A percentile compares a stretch with the other conserved stretches of the same genome.
phyloP scores from a whole-genome alignment of 352 stramenopile species.

The Plasmopara muralis region DNA sequence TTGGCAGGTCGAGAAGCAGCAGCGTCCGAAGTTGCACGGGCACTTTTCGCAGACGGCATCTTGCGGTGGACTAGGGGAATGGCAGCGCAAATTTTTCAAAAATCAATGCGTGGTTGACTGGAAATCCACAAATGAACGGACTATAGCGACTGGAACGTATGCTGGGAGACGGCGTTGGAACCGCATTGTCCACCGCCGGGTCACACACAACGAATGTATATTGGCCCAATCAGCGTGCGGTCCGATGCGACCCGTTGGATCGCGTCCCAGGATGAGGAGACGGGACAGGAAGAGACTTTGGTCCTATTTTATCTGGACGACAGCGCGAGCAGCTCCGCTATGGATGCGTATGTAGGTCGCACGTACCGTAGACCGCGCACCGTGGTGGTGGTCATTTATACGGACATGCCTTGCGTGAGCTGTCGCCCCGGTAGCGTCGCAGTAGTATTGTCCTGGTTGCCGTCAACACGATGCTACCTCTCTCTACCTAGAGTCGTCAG shows the following conservation, averaged over 20 bases:
- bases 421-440: conserved; percentile 5
- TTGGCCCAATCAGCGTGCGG: conserved; percentile 13
- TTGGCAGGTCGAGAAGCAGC: conserved; percentile 7
- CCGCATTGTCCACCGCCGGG: conserved; percentile 12
- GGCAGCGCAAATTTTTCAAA: conserved; percentile 10
- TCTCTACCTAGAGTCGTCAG: background rate
- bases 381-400: no score
- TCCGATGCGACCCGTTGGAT: conserved; percentile 14
- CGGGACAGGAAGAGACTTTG: conserved; percentile 23
- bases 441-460: background rate
- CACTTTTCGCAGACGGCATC: conserved; percentile 22
- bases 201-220: conserved; percentile 16
- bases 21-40: conserved; percentile 13
- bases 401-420: no score
- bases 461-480: background rate
- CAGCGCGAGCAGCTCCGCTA: conserved; percentile 8
- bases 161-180: conserved; percentile 6
- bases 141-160: conserved; percentile 10
- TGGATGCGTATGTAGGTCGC: conserved; percentile 1
- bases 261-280: conserved; percentile 24
- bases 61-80: conserved; percentile 1
- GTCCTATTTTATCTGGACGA: conserved; percentile 10
- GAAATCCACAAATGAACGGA: conserved; percentile 30
- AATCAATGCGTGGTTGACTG: conserved; percentile 8
- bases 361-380: no score